These are phyloP conservation scores for Monilinia aucupariae DNA, from an alignment of 2,329 filamentous ascomycete species.

Conservation along the genomic window DNA sequence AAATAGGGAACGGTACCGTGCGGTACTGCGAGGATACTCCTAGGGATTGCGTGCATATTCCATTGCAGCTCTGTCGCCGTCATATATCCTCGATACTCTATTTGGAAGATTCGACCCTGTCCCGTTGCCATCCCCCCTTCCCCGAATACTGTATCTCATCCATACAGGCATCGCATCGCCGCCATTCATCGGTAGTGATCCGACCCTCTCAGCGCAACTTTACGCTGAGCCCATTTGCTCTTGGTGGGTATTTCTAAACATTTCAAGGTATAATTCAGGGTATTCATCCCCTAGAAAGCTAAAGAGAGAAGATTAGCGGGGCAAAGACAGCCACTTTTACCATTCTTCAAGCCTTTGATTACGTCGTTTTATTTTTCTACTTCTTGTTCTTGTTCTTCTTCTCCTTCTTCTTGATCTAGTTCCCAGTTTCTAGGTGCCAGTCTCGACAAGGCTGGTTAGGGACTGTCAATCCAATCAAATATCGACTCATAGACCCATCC, in stretches of 20 bases:
- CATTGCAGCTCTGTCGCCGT: constrained; percentile 15
- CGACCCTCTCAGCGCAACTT: constrained; percentile 8
- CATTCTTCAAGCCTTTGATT: neutral
- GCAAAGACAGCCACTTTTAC: neutral
- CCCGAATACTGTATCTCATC: neutral
- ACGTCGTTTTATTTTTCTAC: neutral
- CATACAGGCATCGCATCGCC: neutral
- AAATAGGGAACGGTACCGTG: neutral
- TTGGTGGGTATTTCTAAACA: neutral
- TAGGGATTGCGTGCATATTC: constrained; percentile 18
- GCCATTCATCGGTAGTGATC: neutral
- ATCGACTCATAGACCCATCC: neutral
- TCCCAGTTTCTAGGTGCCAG: neutral
- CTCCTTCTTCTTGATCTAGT: neutral
- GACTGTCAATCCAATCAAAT: neutral
- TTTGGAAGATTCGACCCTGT: constrained; percentile 12
- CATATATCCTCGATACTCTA: constrained; percentile 13
- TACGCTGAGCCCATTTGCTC: neutral
- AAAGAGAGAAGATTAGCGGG: neutral
- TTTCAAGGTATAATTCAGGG: neutral
- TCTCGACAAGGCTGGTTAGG: neutral
- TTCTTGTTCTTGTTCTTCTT: neutral
- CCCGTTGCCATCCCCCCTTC: neutral
- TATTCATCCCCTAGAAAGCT: neutral
- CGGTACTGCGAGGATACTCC: constrained; percentile 17